Conservation (phyloP, 1,139 yeast genomes). For the Eremothecium cymbalariae region DNA sequence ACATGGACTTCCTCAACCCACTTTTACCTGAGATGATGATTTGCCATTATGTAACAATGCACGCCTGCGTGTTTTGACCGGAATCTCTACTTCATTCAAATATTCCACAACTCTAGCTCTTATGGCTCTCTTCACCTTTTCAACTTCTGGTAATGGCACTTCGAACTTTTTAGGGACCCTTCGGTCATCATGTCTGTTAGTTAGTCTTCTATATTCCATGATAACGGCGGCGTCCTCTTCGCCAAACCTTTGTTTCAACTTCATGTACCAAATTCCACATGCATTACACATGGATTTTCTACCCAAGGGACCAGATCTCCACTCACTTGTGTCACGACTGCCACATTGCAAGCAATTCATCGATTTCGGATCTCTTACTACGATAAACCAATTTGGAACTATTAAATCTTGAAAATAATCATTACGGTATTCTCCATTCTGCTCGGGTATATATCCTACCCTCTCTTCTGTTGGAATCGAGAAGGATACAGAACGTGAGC, state of each 20-base stretch:
- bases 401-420: conserved; percentile 4
- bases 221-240: conserved; percentile 16
- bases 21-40: no score
- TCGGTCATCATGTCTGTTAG: conserved; percentile 7
- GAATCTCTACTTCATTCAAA: conserved; percentile 6
- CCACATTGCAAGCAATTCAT: conserved; percentile 58
- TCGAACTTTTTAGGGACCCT: conserved; percentile 9
- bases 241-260: conserved; percentile 21
- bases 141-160: conserved; percentile 6
- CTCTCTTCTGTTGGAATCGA: conserved; percentile 4
- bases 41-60: conserved; percentile 5
- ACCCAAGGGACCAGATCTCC: conserved; percentile 88
- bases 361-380: conserved; percentile 8
- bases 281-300: conserved; percentile 82
- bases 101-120: conserved; percentile 6
- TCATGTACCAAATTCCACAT: conserved; percentile 57
- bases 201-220: conserved; percentile 17
- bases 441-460: conserved; percentile 5
- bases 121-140: conserved; percentile 3
- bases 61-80: conserved; percentile 6
- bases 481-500: conserved; percentile 4
- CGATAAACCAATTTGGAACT: conserved; percentile 8
- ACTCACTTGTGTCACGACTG: conserved; percentile 80
- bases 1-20: no score
- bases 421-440: conserved; percentile 3